Percentiles rank a stretch among this genome's conserved stretches.
phyloP scores from a whole-genome alignment of 2,329 filamentous ascomycete species.

The Fusarium redolens region DNA sequence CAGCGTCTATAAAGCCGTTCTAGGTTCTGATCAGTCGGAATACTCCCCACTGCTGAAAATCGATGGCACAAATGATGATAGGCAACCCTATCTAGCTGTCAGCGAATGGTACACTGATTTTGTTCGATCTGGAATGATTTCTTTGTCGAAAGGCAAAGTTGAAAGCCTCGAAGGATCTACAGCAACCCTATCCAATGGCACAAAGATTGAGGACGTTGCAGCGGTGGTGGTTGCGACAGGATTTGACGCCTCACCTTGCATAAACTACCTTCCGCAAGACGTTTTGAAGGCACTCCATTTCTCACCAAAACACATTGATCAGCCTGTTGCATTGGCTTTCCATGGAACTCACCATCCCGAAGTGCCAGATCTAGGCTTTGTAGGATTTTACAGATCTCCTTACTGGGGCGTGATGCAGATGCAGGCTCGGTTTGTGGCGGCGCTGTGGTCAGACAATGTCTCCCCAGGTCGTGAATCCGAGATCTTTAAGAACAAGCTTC shows the following conservation, averaged over 20 bases:
- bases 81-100: conserved; percentile 75
- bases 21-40: conserved; percentile 66
- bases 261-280: conserved; percentile 71
- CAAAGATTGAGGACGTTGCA: conserved; percentile 65
- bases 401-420: conserved; percentile 92
- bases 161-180: conserved; percentile 50
- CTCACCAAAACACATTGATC: conserved; percentile 62
- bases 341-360: conserved; percentile 71
- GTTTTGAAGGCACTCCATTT: conserved; percentile 69
- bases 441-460: conserved; percentile 63
- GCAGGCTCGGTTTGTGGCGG: conserved; percentile 77
- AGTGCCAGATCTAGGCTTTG: conserved; percentile 76
- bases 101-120: conserved; percentile 80
- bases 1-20: conserved; percentile 57
- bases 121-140: conserved; percentile 72
- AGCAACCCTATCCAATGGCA: conserved; percentile 48
- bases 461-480: conserved; percentile 36
- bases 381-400: conserved; percentile 85
- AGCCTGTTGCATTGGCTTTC: conserved; percentile 75
- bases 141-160: conserved; percentile 60
- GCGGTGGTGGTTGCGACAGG: conserved; percentile 81
- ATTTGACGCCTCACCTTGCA: conserved; percentile 72
- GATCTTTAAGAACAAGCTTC: conserved; percentile 54
- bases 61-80: conserved; percentile 52
- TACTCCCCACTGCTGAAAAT: conserved; percentile 59